Percentiles rank a stretch among this genome's conserved stretches.
Conservation (phyloP, 106 monocot species). For the Allium cepa region DNA sequence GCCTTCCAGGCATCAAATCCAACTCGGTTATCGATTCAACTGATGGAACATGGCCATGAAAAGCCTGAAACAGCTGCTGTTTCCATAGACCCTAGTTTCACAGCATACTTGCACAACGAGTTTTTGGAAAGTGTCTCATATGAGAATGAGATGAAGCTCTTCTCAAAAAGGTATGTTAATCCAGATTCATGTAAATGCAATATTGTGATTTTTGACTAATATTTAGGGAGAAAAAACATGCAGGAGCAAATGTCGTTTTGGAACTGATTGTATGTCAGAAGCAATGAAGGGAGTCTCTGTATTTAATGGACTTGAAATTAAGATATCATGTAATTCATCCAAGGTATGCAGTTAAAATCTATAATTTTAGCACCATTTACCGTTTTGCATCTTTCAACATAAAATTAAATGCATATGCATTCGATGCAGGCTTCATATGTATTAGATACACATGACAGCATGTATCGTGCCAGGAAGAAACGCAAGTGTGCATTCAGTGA, state of each 20-base stretch:
- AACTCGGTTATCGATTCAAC: conserved; percentile 56
- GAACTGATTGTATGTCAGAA: conserved; percentile 45
- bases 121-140: conserved; percentile 43
- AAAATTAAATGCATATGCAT: neutral
- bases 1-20: conserved; percentile 48
- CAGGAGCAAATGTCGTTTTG: conserved; percentile 70
- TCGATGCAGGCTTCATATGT: conserved; percentile 54
- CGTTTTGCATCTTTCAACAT: neutral
- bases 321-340: conserved; percentile 72
- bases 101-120: conserved; percentile 65
- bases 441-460: conserved; percentile 66
- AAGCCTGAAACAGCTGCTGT: conserved; percentile 71
- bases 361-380: neutral
- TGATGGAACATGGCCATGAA: conserved; percentile 75
- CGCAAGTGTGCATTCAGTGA: neutral
- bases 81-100: conserved; percentile 74
- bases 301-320: conserved; percentile 84
- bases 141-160: conserved; percentile 27
- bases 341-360: conserved; percentile 40
- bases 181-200: too few species aligned
- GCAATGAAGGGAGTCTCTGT: conserved; percentile 46
- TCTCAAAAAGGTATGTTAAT: conserved; percentile 34
- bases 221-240: neutral
- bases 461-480: conserved; percentile 8
- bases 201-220: too few species aligned